A percentile compares a stretch with the other conserved stretches of the same genome.
Evolutionary conservation across 225 moss, liverwort and hornwort species (phyloP).

Genomic region (Anthoceros angustus): DNA sequence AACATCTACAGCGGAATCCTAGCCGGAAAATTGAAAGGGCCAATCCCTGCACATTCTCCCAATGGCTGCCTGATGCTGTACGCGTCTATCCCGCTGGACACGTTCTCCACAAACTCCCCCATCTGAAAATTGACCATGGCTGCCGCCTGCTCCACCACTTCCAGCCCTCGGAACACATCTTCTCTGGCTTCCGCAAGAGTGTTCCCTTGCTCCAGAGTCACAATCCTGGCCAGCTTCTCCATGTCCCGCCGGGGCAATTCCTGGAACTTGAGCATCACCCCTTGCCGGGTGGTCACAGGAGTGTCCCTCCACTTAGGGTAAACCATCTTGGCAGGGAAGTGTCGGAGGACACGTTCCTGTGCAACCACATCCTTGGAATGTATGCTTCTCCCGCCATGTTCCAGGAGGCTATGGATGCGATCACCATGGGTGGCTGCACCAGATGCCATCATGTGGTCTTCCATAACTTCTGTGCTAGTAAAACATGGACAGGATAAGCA

Average conservation of each 20-base stretch:
- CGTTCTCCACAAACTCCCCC: no score
- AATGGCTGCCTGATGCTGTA: conserved; percentile 90
- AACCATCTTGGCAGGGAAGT: conserved; percentile 57
- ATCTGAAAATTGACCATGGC: no score
- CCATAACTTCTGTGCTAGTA: no score
- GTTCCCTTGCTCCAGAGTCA: conserved; percentile 87
- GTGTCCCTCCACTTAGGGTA: conserved; percentile 59
- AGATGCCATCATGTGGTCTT: no score
- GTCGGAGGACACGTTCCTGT: conserved; percentile 52
- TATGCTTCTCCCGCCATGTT: no score
- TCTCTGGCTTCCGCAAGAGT: conserved; percentile 74
- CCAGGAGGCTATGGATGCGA: no score
- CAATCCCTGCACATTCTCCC: conserved; percentile 83
- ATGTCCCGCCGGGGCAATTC: conserved; percentile 85
- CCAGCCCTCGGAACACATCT: conserved; percentile 88
- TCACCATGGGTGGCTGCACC: no score
- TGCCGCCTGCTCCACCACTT: no score
- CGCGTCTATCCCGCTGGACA: no score
- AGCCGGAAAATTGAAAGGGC: conserved; percentile 97
- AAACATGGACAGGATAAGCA: no score
- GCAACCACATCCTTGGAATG: conserved; percentile 64
- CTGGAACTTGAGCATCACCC: conserved; percentile 91
- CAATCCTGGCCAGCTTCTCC: conserved; percentile 68
- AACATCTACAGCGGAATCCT: no score
- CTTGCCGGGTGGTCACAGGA: conserved; percentile 69